Percentiles rank a stretch among this genome's conserved stretches.
Conservation (phyloP, 73 alveolate species). For the Tetrahymena borealis region DNA sequence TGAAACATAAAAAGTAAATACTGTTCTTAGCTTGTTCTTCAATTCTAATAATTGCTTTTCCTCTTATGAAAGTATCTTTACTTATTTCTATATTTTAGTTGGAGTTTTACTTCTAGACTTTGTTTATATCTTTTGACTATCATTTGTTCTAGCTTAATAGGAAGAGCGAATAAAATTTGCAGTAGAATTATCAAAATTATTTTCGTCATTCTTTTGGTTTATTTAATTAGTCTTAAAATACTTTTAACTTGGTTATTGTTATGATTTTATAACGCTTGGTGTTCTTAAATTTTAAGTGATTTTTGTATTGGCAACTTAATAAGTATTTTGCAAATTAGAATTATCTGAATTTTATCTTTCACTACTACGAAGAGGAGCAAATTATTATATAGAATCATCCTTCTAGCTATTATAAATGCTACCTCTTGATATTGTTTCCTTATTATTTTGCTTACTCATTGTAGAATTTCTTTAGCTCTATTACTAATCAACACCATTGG, state of each 20-base stretch:
- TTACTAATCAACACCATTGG: too few relatives aligned
- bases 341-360: background rate
- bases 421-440: background rate
- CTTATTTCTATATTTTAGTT: background rate
- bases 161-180: background rate
- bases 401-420: background rate
- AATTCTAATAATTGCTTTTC: background rate
- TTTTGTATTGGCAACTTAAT: background rate
- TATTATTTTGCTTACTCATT: background rate
- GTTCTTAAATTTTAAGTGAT: background rate
- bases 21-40: constrained; percentile 17
- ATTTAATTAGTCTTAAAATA: background rate
- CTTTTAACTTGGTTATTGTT: background rate
- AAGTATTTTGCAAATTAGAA: background rate
- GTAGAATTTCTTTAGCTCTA: background rate
- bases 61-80: background rate
- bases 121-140: background rate
- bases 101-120: background rate
- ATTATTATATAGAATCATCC: background rate
- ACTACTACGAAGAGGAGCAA: background rate
- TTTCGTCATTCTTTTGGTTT: background rate
- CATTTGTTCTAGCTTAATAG: background rate
- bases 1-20: constrained; percentile 32
- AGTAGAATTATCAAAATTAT: background rate
- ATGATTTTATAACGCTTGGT: background rate